phyloP scores from a whole-genome alignment of 805 yeast species.

The Candida manassasensis region DNA sequence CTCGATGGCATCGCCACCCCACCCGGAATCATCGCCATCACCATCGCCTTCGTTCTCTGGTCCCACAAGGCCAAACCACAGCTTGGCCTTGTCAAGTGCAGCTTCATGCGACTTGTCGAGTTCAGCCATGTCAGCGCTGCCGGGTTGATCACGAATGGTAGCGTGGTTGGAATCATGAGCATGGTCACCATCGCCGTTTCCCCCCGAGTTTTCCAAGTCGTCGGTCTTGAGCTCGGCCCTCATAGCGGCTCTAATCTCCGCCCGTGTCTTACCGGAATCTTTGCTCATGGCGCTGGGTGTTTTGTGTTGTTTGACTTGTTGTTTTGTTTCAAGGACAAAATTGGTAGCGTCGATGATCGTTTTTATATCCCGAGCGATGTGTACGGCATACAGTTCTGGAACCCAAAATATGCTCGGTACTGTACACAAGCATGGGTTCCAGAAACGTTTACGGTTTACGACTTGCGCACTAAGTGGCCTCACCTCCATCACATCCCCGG shows the following conservation, averaged over 20 bases:
- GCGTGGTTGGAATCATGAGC: not conserved
- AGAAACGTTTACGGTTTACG: no score
- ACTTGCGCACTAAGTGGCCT: no score
- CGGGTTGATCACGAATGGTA: conserved; percentile 3
- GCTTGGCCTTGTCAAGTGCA: conserved; percentile 1
- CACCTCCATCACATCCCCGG: no score
- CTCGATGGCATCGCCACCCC: conserved; percentile 2
- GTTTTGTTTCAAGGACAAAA: not conserved
- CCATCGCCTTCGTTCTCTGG: conserved; percentile 1
- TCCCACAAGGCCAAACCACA: conserved; percentile 3
- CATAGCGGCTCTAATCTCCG: not conserved
- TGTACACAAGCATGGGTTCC: no score
- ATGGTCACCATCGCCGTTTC: not conserved
- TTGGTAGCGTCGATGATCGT: conserved; percentile 3
- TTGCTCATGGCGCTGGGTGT: not conserved
- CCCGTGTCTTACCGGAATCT: not conserved
- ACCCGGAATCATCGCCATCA: conserved; percentile 2
- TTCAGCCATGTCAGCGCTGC: conserved; percentile 2
- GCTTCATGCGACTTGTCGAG: not conserved
- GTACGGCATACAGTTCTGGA: not conserved
- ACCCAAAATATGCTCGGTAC: no score
- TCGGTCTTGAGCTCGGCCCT: conserved; percentile 1
- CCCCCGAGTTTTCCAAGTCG: not conserved
- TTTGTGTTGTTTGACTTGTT: not conserved
- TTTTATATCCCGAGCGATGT: not conserved